Conservation (phyloP, 1,284 basidiomycete species). For the Moesziomyces sp. region DNA sequence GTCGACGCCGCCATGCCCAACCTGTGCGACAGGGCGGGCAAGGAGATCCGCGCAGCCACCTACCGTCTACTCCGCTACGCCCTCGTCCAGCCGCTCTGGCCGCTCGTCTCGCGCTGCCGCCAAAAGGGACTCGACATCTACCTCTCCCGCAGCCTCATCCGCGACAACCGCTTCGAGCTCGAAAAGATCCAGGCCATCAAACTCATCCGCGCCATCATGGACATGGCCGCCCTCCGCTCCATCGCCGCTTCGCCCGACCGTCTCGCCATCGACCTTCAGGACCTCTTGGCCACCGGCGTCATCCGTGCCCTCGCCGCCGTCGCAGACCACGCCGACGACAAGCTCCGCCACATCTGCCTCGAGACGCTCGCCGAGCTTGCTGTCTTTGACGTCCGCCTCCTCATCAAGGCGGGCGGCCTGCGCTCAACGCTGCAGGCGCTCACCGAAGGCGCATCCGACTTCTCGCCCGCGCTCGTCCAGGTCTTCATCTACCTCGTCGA, state of each 20-base stretch:
- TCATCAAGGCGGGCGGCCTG: conserved; percentile 84
- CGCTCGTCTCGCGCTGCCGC: conserved; percentile 73
- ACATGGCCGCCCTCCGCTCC: conserved; percentile 64
- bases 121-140: conserved; percentile 82
- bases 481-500: conserved; percentile 87
- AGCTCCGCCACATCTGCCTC: conserved; percentile 83
- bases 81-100: conserved; percentile 73
- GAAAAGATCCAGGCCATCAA: conserved; percentile 97
- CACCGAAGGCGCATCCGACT: conserved; percentile 86
- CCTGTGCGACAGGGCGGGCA: conserved; percentile 79
- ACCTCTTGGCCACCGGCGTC: conserved; percentile 64
- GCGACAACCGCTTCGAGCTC: conserved; percentile 82
- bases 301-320: conserved; percentile 85
- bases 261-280: conserved; percentile 68
- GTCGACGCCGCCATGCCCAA: conserved; percentile 78
- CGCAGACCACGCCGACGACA: conserved; percentile 91
- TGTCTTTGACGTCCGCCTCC: conserved; percentile 84
- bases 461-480: conserved; percentile 84
- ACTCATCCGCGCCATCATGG: conserved; percentile 84
- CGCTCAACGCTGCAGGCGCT: conserved; percentile 86
- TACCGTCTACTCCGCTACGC: conserved; percentile 87
- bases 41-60: conserved; percentile 81
- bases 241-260: conserved; percentile 59
- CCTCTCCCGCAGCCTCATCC: conserved; percentile 81
- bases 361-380: conserved; percentile 92